Evolutionary conservation across 2,329 filamentous ascomycete genomes (phyloP).

Genomic region (Lachnellula arida): DNA sequence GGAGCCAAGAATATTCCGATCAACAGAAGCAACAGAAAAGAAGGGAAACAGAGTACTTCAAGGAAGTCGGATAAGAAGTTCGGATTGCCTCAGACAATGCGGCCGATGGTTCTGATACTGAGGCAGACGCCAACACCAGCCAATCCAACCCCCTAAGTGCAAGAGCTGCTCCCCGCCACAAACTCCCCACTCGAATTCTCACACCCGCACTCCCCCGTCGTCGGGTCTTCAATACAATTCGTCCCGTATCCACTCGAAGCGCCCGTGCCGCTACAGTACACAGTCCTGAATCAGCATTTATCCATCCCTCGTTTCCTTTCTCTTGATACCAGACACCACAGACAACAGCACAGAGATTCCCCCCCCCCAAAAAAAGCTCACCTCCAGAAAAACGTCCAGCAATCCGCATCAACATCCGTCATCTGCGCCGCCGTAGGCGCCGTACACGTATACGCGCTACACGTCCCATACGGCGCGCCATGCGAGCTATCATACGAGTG

Average conservation of each 20-base stretch:
- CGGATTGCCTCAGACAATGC: no score
- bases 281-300: constrained; percentile 1
- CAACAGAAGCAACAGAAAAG: no score
- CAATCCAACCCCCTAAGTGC: no score
- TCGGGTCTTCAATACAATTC: constrained; percentile 37
- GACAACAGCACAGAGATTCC: no score
- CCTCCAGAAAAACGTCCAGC: constrained; percentile 41
- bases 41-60: no score
- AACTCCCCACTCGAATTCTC: constrained; percentile 3
- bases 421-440: constrained; percentile 31
- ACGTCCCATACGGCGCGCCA: constrained; percentile 45
- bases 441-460: constrained; percentile 38
- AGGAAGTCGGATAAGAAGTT: no score
- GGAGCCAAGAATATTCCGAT: no score
- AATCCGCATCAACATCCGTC: constrained; percentile 31
- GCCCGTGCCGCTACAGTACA: constrained; percentile 30
- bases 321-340: not conserved
- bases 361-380: constrained; percentile 11
- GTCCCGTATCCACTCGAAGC: constrained; percentile 31
- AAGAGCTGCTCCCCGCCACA: not conserved
- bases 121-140: no score
- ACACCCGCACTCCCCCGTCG: not conserved
- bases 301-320: not conserved
- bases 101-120: no score
- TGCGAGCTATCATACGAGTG: constrained; percentile 40